Conservation (phyloP, 2,329 filamentous ascomycete genomes). For the Cladophialophora yegresii region DNA sequence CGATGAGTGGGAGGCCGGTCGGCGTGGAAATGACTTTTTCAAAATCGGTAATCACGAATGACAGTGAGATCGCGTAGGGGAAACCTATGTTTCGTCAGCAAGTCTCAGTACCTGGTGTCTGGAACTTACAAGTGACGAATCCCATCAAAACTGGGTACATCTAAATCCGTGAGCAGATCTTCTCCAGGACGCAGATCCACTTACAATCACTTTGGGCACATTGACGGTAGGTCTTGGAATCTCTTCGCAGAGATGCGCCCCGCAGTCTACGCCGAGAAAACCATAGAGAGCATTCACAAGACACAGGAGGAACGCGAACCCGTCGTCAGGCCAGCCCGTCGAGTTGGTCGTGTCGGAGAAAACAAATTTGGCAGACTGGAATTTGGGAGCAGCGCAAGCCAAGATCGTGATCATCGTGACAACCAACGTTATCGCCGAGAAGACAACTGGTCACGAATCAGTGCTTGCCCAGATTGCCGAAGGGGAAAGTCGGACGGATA, state of each 20-base stretch:
- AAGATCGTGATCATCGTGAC: constrained; percentile 35
- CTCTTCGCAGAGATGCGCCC: constrained; percentile 30
- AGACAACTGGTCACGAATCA: constrained; percentile 12
- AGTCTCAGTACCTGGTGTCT: not conserved
- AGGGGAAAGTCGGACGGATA: constrained; percentile 12
- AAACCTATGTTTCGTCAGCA: constrained; percentile 27
- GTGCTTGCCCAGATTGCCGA: not conserved
- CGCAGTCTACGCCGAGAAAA: constrained; percentile 27
- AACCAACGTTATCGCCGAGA: constrained; percentile 25
- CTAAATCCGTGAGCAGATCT: constrained; percentile 1
- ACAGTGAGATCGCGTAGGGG: constrained; percentile 37
- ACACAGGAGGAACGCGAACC: constrained; percentile 37
- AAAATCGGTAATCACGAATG: constrained; percentile 49
- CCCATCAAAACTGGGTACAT: constrained; percentile 42
- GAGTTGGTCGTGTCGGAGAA: constrained; percentile 46
- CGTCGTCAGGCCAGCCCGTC: constrained; percentile 43
- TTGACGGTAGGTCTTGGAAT: constrained; percentile 41
- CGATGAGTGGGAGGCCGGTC: constrained; percentile 54
- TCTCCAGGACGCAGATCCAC: not conserved
- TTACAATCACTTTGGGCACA: constrained; percentile 41
- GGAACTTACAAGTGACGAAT: constrained; percentile 8
- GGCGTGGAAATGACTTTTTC: constrained; percentile 44
- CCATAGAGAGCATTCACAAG: constrained; percentile 33
- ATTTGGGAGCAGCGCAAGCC: constrained; percentile 25
- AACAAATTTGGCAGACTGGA: constrained; percentile 31